Evolutionary conservation across 495 filamentous ascomycete genomes (phyloP).

Genomic region (Penicillium subrubescens): DNA sequence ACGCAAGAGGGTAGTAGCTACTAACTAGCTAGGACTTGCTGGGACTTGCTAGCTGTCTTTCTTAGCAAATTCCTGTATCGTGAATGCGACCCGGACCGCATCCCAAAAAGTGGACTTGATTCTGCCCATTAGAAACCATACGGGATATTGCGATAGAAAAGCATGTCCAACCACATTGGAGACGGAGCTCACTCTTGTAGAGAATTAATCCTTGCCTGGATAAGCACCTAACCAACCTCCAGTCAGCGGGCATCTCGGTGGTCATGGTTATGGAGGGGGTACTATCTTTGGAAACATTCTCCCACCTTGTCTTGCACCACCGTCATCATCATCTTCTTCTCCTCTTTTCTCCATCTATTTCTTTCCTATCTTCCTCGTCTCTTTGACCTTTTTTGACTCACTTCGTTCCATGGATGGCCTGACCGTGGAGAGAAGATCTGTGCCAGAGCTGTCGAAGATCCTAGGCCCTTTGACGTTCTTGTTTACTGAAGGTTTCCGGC

Average conservation of each 20-base stretch:
- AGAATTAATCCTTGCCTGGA: not conserved
- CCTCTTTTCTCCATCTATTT: not conserved
- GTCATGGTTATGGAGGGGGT: not conserved
- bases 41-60: not conserved
- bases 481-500: slow-evolving; percentile 34
- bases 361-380: not conserved
- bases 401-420: slow-evolving; percentile 11
- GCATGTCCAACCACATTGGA: slow-evolving; percentile 9
- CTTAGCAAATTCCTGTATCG: not conserved
- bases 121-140: not conserved
- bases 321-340: not conserved
- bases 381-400: slow-evolving; percentile 4
- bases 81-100: not conserved
- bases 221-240: slow-evolving; percentile 1
- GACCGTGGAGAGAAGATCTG: slow-evolving; percentile 13
- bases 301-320: not conserved
- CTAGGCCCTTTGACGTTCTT: slow-evolving; percentile 21
- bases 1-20: not conserved
- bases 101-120: not conserved
- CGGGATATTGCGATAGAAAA: slow-evolving; percentile 6
- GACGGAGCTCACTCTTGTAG: not conserved
- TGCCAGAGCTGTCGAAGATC: slow-evolving; percentile 19
- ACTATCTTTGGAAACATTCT: not conserved
- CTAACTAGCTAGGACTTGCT: not conserved
- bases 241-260: not conserved